A percentile compares a stretch with the other conserved stretches of the same genome.
Conservation (phyloP, 2,329 filamentous ascomycete species). For the Colletotrichum graminicola region DNA sequence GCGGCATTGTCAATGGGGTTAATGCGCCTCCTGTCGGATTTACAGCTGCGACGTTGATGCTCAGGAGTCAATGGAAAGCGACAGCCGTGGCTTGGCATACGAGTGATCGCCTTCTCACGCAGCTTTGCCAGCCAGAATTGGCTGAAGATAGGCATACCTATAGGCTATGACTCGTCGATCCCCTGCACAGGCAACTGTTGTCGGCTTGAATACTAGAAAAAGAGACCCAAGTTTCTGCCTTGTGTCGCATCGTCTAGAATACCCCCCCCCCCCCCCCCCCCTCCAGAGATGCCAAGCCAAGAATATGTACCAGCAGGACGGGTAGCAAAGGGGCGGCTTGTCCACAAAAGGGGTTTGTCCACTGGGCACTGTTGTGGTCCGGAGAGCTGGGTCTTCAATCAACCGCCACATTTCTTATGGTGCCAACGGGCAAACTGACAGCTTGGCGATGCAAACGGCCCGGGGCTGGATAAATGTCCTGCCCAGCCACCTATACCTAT, state of each 20-base stretch:
- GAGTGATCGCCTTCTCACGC: slow-evolving; percentile 26
- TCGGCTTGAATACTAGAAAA: slow-evolving; percentile 24
- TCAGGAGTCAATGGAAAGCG: slow-evolving; percentile 9
- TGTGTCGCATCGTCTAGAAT: slow-evolving; percentile 1
- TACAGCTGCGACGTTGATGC: neutral
- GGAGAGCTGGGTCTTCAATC: neutral
- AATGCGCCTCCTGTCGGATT: neutral
- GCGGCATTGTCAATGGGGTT: neutral
- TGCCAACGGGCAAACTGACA: slow-evolving; percentile 33
- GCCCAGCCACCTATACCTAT: neutral
- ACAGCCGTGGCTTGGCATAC: slow-evolving; percentile 4
- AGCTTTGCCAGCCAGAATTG: slow-evolving; percentile 2
- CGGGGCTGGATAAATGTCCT: neutral
- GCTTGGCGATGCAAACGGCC: slow-evolving; percentile 25
- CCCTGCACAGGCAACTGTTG: slow-evolving; percentile 8
- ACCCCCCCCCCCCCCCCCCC: neutral
- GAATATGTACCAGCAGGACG: neutral
- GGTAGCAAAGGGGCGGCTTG: neutral
- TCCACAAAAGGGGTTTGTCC: neutral
- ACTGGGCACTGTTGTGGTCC: neutral
- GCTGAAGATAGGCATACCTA: slow-evolving; percentile 11
- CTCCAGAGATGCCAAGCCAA: slow-evolving; percentile 1
- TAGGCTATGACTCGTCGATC: slow-evolving; percentile 33
- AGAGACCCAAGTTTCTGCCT: slow-evolving; percentile 3
- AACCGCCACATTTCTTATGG: neutral